Percentiles rank a stretch among this genome's conserved stretches.
Evolutionary conservation across 2,329 filamentous ascomycete species (phyloP).

Genomic region (Pseudogymnoascus sp.): DNA sequence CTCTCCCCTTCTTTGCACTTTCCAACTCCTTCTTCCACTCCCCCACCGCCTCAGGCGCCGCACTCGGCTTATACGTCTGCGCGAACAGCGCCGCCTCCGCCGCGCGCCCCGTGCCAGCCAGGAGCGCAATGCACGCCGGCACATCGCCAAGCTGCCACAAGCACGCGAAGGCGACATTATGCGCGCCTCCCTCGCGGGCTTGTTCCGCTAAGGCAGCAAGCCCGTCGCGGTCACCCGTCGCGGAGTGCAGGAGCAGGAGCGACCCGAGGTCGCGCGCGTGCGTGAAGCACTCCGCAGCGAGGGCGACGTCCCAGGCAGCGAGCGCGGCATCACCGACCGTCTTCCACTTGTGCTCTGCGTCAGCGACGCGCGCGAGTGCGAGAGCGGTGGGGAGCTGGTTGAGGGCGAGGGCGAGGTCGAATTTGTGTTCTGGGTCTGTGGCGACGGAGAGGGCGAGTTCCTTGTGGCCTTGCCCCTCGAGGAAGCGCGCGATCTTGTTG

Average conservation of each 20-base stretch:
- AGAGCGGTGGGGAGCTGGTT: slow-evolving; percentile 80
- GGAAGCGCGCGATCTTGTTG: slow-evolving; percentile 95
- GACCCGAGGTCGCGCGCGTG: slow-evolving; percentile 88
- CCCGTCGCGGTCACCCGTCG: slow-evolving; percentile 71
- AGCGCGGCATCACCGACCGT: slow-evolving; percentile 89
- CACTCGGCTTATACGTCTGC: slow-evolving; percentile 89
- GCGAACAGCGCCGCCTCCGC: slow-evolving; percentile 87
- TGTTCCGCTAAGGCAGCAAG: slow-evolving; percentile 65
- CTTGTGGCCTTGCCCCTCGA: slow-evolving; percentile 96
- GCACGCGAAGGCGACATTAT: slow-evolving; percentile 90
- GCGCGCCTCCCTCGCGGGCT: slow-evolving; percentile 67
- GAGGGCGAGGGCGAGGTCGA: slow-evolving; percentile 79
- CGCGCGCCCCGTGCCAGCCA: slow-evolving; percentile 69
- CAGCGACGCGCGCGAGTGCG: slow-evolving; percentile 71
- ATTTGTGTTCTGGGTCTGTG: slow-evolving; percentile 92
- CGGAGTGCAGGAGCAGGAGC: slow-evolving; percentile 78
- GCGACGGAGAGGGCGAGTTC: slow-evolving; percentile 91
- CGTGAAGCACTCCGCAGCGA: slow-evolving; percentile 89
- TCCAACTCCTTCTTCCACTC: slow-evolving; percentile 81
- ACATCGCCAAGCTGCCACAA: slow-evolving; percentile 83
- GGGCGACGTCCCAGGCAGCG: slow-evolving; percentile 72
- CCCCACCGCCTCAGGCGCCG: slow-evolving; percentile 58
- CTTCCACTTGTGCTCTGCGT: slow-evolving; percentile 98
- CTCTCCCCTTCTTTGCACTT: slow-evolving; percentile 75
- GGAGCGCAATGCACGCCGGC: slow-evolving; percentile 70